Evolutionary conservation across 331 rosid genomes (phyloP).

Genomic region (Ulmus americana): DNA sequence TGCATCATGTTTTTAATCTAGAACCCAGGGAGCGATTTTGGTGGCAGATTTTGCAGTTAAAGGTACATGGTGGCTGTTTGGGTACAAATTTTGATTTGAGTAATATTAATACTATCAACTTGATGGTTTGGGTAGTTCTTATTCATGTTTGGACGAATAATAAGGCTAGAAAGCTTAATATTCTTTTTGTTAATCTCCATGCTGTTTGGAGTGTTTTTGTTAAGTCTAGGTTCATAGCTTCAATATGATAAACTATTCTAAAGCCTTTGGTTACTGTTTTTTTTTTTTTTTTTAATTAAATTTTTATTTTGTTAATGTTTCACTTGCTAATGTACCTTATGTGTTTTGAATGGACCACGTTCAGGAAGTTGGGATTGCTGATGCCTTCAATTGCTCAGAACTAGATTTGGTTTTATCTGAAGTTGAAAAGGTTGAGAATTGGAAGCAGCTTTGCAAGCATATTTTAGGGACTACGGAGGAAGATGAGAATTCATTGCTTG

Average conservation of each 20-base stretch:
- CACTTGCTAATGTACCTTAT: slow-evolving; percentile 12
- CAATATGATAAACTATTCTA: not conserved
- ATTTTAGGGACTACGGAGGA: slow-evolving; percentile 33
- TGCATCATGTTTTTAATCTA: slow-evolving; percentile 35
- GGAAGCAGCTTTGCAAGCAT: slow-evolving; percentile 59
- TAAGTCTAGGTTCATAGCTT: not conserved
- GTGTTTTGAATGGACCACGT: slow-evolving; percentile 19
- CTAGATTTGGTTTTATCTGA: slow-evolving; percentile 54
- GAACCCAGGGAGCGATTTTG: slow-evolving; percentile 45
- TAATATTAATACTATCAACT: too few relatives aligned
- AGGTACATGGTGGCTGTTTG: slow-evolving; percentile 37
- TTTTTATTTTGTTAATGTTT: not conserved
- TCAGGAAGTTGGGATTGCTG: slow-evolving; percentile 62
- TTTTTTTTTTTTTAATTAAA: too few relatives aligned
- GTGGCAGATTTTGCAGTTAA: slow-evolving; percentile 53
- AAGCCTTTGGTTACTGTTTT: not conserved
- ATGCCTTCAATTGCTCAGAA: slow-evolving; percentile 68
- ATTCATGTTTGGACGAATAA: too few relatives aligned
- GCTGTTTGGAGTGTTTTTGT: not conserved
- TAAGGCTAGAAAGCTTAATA: not conserved
- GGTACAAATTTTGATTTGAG: not conserved
- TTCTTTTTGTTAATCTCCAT: not conserved
- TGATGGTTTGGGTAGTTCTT: too few relatives aligned
- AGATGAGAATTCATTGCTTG: slow-evolving; percentile 48
- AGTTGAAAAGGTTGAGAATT: slow-evolving; percentile 77